Percentiles rank a stretch among this genome's conserved stretches.
These are phyloP conservation scores for Pythium apleroticum DNA, from an alignment of 352 stramenopile species.

Conservation along the genomic window DNA sequence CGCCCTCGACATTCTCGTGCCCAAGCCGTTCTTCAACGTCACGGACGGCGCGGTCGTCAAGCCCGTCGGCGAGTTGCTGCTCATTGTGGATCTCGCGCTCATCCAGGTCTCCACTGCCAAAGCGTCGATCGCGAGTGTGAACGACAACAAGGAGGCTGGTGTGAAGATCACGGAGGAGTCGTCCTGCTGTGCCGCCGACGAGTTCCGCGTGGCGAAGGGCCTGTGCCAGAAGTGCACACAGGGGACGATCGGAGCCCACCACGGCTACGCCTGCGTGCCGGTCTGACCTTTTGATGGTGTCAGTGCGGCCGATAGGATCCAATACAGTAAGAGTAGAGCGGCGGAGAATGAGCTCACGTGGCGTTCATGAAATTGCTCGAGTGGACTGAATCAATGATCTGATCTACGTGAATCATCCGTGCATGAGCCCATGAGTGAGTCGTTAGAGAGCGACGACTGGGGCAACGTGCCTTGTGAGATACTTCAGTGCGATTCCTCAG, in stretches of 20 bases:
- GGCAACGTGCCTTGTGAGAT: too few relatives aligned
- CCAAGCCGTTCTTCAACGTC: neutral
- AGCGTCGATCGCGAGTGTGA: neutral
- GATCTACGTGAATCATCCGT: too few relatives aligned
- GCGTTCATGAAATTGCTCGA: too few relatives aligned
- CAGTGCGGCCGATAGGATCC: too few relatives aligned
- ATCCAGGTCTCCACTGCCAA: constrained; percentile 2
- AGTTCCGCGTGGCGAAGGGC: constrained; percentile 9
- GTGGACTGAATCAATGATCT: too few relatives aligned
- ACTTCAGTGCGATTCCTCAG: too few relatives aligned
- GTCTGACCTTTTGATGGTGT: too few relatives aligned
- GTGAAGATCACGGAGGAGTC: neutral
- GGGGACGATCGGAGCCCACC: neutral
- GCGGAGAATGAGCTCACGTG: too few relatives aligned
- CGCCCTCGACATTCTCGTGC: neutral
- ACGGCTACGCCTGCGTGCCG: constrained; percentile 10
- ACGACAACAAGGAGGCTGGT: neutral
- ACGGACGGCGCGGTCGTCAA: neutral
- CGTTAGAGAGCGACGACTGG: too few relatives aligned
- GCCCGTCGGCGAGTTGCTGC: neutral
- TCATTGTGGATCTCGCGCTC: neutral
- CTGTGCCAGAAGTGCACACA: constrained; percentile 10
- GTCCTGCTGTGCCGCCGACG: constrained; percentile 6
- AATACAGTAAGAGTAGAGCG: too few relatives aligned
- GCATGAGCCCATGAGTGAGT: too few relatives aligned